Evolutionary conservation across 768 basidiomycete species (phyloP), one percentile per base, ranked within the genome.

Genomic region (Clathrus columnatus): DNA sequence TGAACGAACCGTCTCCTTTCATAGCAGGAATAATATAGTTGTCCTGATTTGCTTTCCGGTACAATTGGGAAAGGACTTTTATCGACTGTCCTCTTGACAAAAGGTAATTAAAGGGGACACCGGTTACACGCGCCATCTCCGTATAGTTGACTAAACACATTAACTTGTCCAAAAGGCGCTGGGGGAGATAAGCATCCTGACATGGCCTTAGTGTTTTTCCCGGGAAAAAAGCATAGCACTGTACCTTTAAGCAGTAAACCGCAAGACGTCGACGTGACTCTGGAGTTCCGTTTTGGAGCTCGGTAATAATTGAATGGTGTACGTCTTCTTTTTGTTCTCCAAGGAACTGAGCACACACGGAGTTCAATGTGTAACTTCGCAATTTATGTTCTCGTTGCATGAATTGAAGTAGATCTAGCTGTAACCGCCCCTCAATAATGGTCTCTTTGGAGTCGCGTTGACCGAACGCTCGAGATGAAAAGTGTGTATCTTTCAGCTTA

Each of bases 321-420:
- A 99, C 96, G 60, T 99, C 96, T 68, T 99, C 96, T 68, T 99
- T 99, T 69, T 99, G 96, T 69, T 99, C 96, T 26, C 93, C 94
- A 3, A 99, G 75, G 68, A 99, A 99, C 62, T 95, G 90, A 1
- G 96, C 87, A 64, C 96, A 99, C 54, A 99, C 96, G 4, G 96
- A 87, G 68, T 99, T 99, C 62, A 99, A 84, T 2, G 95, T 91
- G 68, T 99, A 99, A 63, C 90, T 93, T 7, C 96, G 85, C 5
- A 99, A 73, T 65, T 98, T 99, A 73, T 97, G 88, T 68, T 99
- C 96, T 60, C 96, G 82, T 64, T 98, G 95, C 93, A 99, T 98
- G 67, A 91, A 93, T 62, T 97, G 93, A 30, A 99, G 78, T 16
- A 99, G 72, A 74, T 99, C 96, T 50, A 99, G 82, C 69, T 98